Evolutionary conservation across 2,329 filamentous ascomycete genomes (phyloP).

Genomic region (Fusarium torreyae): DNA sequence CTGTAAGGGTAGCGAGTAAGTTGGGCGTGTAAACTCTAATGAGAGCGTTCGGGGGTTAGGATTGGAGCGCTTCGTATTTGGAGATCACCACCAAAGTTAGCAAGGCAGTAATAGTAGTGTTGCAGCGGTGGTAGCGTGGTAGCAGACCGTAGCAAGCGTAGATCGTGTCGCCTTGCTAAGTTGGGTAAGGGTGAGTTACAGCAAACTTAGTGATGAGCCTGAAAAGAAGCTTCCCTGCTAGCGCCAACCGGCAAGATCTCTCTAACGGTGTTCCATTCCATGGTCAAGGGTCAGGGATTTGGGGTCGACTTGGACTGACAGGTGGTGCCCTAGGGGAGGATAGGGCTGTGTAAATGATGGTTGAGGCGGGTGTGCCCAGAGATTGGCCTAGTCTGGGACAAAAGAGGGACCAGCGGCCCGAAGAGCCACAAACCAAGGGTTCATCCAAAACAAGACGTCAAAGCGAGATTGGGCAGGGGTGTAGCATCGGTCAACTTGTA

Average conservation of each 20-base stretch:
- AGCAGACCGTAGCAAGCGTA: constrained; percentile 9
- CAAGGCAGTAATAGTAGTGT: constrained; percentile 6
- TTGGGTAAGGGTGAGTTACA: neutral
- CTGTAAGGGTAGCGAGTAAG: neutral
- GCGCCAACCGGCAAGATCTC: constrained; percentile 26
- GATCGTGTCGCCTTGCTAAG: constrained; percentile 14
- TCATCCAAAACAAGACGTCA: constrained; percentile 18
- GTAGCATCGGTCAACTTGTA: constrained; percentile 21
- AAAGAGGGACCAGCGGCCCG: constrained; percentile 36
- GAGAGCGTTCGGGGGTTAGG: constrained; percentile 1
- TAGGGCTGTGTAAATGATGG: constrained; percentile 17
- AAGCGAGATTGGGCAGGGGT: constrained; percentile 47
- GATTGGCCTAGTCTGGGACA: constrained; percentile 16
- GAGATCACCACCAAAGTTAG: constrained; percentile 18
- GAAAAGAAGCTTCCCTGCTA: constrained; percentile 22
- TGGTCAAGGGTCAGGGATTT: constrained; percentile 12
- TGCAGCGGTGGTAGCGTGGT: constrained; percentile 21
- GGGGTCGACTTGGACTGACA: neutral
- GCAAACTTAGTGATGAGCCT: constrained; percentile 5
- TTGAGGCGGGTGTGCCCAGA: constrained; percentile 14
- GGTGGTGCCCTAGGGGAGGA: neutral
- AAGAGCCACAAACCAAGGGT: constrained; percentile 18
- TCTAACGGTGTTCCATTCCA: constrained; percentile 39
- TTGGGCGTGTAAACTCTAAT: constrained; percentile 24
- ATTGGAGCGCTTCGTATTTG: constrained; percentile 40